Evolutionary conservation across 768 basidiomycete species (phyloP).

Genomic region (Psilocybe cubensis): DNA sequence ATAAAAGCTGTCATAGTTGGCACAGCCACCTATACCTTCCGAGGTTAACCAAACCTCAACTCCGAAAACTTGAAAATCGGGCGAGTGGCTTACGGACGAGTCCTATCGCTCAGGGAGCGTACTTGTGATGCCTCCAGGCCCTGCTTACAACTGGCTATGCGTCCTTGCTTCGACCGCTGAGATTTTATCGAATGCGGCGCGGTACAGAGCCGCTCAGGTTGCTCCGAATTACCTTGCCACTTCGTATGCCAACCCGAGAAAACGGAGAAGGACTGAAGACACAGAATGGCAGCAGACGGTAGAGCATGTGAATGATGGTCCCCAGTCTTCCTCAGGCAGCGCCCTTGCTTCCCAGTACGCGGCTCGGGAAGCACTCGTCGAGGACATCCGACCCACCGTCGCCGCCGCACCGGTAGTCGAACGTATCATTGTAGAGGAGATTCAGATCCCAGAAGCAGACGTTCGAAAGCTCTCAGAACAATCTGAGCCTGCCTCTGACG

Average conservation of each 20-base stretch:
- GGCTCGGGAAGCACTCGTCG: background rate
- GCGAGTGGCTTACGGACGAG: background rate
- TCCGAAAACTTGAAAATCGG: background rate
- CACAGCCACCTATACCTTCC: background rate
- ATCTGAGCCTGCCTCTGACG: background rate
- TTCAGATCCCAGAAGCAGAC: background rate
- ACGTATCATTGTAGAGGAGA: background rate
- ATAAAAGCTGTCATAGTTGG: slow-evolving; percentile 5
- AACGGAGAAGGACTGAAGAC: slow-evolving; percentile 21
- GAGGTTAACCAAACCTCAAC: background rate
- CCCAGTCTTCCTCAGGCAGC: background rate
- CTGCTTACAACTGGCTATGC: slow-evolving; percentile 73
- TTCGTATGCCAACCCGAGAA: slow-evolving; percentile 18
- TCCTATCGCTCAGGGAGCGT: background rate
- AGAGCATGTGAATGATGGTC: too few species aligned
- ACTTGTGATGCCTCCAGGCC: slow-evolving; percentile 63
- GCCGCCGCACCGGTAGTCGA: background rate
- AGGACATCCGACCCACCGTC: background rate
- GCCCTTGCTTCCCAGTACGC: background rate
- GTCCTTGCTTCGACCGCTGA: slow-evolving; percentile 63
- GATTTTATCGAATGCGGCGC: slow-evolving; percentile 65
- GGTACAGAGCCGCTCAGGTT: slow-evolving; percentile 52
- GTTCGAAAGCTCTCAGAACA: background rate
- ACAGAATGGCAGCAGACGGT: background rate
- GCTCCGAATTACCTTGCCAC: slow-evolving; percentile 21